phyloP scores from a whole-genome alignment of 139 green algal species.

The Auxenochlorella pyrenoidosa region DNA sequence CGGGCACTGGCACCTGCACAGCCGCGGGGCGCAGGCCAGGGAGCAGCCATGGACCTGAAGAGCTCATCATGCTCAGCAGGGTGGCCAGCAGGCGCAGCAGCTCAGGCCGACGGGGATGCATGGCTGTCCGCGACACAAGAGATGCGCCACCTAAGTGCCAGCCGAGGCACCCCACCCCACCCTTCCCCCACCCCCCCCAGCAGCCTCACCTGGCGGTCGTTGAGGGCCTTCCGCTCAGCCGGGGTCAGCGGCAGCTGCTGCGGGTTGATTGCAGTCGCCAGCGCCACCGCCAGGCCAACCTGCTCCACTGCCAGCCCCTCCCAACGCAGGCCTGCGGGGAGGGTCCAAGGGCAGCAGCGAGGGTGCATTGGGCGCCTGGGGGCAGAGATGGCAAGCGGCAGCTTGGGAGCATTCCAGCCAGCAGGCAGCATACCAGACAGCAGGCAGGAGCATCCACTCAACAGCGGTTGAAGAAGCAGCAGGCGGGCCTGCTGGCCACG shows the following conservation, averaged over 20 bases:
- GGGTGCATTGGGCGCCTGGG: not conserved
- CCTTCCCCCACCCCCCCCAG: not conserved
- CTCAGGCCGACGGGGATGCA: no score
- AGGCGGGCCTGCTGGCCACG: not conserved
- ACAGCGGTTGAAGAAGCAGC: no score
- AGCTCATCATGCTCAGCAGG: not conserved
- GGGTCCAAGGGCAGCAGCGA: not conserved
- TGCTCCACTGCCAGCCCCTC: constrained; percentile 1
- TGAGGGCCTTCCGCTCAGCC: not conserved
- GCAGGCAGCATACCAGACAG: no score
- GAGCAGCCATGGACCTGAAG: not conserved
- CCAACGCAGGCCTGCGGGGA: constrained; percentile 30
- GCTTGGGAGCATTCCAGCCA: no score
- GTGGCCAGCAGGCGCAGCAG: no score
- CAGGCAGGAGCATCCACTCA: no score
- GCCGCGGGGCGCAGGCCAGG: not conserved
- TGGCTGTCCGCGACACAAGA: no score
- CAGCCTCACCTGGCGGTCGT: not conserved
- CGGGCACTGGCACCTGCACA: not conserved
- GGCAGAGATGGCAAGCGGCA: not conserved
- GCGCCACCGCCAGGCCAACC: constrained; percentile 25
- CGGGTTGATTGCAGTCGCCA: not conserved
- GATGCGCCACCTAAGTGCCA: no score
- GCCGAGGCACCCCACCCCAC: no score
- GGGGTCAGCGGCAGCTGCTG: not conserved